These are phyloP conservation scores for Malassezia slooffiae DNA, from an alignment of 1,284 basidiomycete genomes.

Conservation along the genomic window DNA sequence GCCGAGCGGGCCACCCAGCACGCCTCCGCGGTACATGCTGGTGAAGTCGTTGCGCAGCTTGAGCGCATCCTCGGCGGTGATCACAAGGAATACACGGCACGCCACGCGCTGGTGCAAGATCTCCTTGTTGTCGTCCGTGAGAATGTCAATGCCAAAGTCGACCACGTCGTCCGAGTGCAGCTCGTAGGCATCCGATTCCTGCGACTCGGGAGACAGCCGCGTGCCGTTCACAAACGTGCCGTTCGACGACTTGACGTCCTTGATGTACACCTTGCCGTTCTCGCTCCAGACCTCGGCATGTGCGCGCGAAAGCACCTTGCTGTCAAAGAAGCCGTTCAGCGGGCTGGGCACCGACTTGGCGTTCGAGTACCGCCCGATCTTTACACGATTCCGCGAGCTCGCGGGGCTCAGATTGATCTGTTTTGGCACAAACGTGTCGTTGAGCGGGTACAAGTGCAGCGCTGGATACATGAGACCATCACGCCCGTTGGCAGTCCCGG, in stretches of 20 bases:
- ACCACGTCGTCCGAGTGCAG: slow-evolving; percentile 88
- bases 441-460: slow-evolving; percentile 68
- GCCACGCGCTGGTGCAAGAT: slow-evolving; percentile 98
- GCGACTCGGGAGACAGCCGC: slow-evolving; percentile 74
- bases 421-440: slow-evolving; percentile 91
- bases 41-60: slow-evolving; percentile 42
- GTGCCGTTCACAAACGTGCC: slow-evolving; percentile 97
- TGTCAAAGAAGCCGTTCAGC: slow-evolving; percentile 92
- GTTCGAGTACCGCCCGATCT: slow-evolving; percentile 97
- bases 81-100: slow-evolving; percentile 77
- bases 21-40: slow-evolving; percentile 39
- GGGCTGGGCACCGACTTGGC: slow-evolving; percentile 89
- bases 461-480: slow-evolving; percentile 38
- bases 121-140: slow-evolving; percentile 95
- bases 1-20: slow-evolving; percentile 33
- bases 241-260: slow-evolving; percentile 95
- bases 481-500: no score
- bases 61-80: slow-evolving; percentile 68
- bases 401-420: slow-evolving; percentile 70
- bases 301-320: slow-evolving; percentile 84
- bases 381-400: slow-evolving; percentile 53
- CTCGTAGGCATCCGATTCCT: slow-evolving; percentile 85
- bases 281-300: slow-evolving; percentile 99
- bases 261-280: slow-evolving; percentile 63
- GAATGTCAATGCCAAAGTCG: slow-evolving; percentile 97